Conservation (phyloP, 345 rosid species). For the Ceriops tagal region DNA sequence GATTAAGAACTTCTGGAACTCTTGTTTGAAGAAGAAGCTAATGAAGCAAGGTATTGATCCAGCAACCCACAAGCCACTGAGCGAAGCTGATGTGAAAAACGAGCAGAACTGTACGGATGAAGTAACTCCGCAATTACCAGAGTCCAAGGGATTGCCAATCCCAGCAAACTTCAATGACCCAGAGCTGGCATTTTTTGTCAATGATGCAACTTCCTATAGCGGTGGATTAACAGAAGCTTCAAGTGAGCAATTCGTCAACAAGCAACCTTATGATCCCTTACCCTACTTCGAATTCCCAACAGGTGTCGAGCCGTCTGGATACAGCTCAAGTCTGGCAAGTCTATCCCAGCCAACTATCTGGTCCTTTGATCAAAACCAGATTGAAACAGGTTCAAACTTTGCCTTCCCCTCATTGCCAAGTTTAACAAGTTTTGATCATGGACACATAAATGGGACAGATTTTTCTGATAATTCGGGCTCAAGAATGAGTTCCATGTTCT, state of each 20-base stretch:
- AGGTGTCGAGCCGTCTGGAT: conserved; percentile 22
- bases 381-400: conserved; percentile 28
- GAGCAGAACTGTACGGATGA: conserved; percentile 21
- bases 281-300: conserved; percentile 37
- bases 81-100: conserved; percentile 31
- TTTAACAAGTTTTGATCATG: conserved; percentile 42
- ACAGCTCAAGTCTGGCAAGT: conserved; percentile 21
- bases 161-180: conserved; percentile 24
- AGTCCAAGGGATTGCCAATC: neutral
- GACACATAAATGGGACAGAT: conserved; percentile 34
- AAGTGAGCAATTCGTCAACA: conserved; percentile 25
- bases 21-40: conserved; percentile 67
- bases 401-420: conserved; percentile 46
- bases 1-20: conserved; percentile 72
- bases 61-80: conserved; percentile 47
- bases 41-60: conserved; percentile 71
- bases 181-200: conserved; percentile 40
- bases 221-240: conserved; percentile 27
- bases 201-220: conserved; percentile 16
- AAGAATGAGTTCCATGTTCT: conserved; percentile 32
- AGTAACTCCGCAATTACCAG: conserved; percentile 9
- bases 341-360: conserved; percentile 21
- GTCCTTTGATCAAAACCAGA: conserved; percentile 24
- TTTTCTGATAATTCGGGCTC: conserved; percentile 44
- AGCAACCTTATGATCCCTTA: conserved; percentile 34